These are phyloP conservation scores for Solanum bulbocastanum DNA, from an alignment of 257 asterid species.

Conservation along the genomic window DNA sequence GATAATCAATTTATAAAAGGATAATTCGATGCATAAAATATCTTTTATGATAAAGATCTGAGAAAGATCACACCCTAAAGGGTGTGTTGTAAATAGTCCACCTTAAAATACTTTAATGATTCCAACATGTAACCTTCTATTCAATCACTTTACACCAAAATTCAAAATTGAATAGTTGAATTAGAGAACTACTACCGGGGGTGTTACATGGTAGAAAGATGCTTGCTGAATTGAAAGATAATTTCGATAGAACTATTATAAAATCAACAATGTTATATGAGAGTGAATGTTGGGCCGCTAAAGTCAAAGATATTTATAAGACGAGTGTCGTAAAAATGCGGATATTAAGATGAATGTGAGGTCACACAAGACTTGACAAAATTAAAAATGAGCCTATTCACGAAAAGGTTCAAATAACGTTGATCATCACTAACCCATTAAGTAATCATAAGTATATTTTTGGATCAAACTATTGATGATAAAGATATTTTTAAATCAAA, in stretches of 20 bases:
- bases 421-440: too few species aligned
- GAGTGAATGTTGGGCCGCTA: background rate
- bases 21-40: too few species aligned
- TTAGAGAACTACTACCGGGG: background rate
- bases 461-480: too few species aligned
- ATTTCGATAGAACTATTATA: too few species aligned
- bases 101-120: too few species aligned
- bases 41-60: too few species aligned
- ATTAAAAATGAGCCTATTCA: background rate
- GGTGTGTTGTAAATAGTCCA: too few species aligned
- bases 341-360: background rate
- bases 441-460: background rate
- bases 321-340: accelerated
- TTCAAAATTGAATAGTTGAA: background rate
- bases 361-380: background rate
- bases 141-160: background rate
- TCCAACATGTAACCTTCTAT: background rate
- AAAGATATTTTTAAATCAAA: too few species aligned
- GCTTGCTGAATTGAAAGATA: too few species aligned
- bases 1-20: background rate
- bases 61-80: too few species aligned
- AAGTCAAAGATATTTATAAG: background rate
- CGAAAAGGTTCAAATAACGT: background rate
- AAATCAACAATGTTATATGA: background rate
- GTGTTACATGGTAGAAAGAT: too few species aligned